Evolutionary conservation across 2,329 filamentous ascomycete species (phyloP).

Genomic region (Colletotrichum sp.): DNA sequence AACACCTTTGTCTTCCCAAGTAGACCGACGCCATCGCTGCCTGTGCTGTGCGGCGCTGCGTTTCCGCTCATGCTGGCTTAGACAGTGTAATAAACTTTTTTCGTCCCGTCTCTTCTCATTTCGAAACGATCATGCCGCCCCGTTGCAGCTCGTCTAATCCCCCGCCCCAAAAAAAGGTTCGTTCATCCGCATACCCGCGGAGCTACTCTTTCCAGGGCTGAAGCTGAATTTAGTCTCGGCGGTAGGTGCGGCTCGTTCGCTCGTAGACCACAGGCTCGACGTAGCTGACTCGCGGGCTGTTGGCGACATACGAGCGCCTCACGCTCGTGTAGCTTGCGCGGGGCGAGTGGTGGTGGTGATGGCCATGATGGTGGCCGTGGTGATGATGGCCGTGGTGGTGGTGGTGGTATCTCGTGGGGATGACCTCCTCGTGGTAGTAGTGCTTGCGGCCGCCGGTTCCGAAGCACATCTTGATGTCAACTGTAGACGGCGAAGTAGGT

Average conservation of each 20-base stretch:
- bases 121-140: background rate
- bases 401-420: slow-evolving; percentile 46
- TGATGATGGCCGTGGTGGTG: slow-evolving; percentile 35
- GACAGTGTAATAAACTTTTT: background rate
- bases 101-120: background rate
- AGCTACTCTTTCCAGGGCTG: background rate
- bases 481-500: background rate
- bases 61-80: background rate
- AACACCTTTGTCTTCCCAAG: background rate
- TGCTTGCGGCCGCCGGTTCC: slow-evolving; percentile 44
- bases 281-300: slow-evolving; percentile 46
- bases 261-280: slow-evolving; percentile 41
- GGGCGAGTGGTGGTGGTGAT: slow-evolving; percentile 40
- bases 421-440: slow-evolving; percentile 61
- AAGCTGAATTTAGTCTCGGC: slow-evolving; percentile 14
- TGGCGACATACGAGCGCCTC: slow-evolving; percentile 37
- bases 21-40: background rate
- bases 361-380: slow-evolving; percentile 36
- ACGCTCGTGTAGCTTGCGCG: slow-evolving; percentile 48
- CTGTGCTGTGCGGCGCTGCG: background rate
- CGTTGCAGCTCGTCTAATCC: background rate
- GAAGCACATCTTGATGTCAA: slow-evolving; percentile 53
- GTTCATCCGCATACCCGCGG: background rate
- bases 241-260: slow-evolving; percentile 37
- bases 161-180: background rate